Evolutionary conservation across 2,329 filamentous ascomycete species (phyloP).

Genomic region (Ophiostoma himal-ulmi): DNA sequence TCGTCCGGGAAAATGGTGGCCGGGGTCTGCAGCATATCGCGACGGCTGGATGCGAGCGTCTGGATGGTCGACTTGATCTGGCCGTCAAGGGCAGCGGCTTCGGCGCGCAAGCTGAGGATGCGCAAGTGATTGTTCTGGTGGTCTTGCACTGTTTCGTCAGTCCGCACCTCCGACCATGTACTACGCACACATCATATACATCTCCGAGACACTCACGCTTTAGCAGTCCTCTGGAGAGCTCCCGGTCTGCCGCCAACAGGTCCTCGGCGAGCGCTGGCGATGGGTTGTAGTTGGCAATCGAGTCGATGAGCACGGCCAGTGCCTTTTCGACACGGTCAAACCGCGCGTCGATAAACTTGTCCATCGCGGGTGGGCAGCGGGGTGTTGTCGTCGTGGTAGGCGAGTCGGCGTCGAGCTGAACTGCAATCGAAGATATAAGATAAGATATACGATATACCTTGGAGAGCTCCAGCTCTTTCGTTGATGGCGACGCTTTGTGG

Average conservation of each 20-base stretch:
- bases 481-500: not conserved
- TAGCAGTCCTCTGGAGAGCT: conserved; percentile 60
- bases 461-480: not conserved
- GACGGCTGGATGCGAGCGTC: conserved; percentile 65
- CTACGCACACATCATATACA: too few species aligned
- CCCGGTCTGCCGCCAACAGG: conserved; percentile 63
- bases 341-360: conserved; percentile 54
- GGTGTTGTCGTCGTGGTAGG: not conserved
- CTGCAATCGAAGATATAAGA: not conserved
- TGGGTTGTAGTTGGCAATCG: conserved; percentile 76
- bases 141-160: conserved; percentile 49
- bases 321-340: conserved; percentile 63
- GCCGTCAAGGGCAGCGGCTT: conserved; percentile 59
- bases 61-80: conserved; percentile 67
- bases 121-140: conserved; percentile 71
- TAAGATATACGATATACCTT: too few species aligned
- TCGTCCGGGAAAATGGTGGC: conserved; percentile 50
- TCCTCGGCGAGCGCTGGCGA: conserved; percentile 61
- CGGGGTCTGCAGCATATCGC: conserved; percentile 61
- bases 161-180: not conserved
- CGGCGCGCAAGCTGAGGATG: conserved; percentile 62
- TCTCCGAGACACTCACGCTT: conserved; percentile 45
- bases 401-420: not conserved
- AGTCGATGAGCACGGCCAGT: conserved; percentile 66
- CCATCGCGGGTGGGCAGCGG: conserved; percentile 42